phyloP scores from a whole-genome alignment of 1,139 yeast genomes.

The Oligophagozyma castellii region DNA sequence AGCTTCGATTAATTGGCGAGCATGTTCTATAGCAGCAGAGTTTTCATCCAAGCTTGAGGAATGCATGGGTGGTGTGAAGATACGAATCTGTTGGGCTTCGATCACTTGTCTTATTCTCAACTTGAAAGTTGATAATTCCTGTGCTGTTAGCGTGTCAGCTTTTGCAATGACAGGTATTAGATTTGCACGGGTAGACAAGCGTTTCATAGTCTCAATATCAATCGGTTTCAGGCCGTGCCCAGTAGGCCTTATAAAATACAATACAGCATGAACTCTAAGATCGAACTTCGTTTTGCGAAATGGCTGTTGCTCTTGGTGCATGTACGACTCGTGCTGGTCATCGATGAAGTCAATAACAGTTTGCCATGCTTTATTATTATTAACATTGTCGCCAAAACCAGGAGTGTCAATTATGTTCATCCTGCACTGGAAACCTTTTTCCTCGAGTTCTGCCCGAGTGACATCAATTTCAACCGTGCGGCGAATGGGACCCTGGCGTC shows the following conservation, averaged over 20 bases:
- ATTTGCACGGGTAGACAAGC: slow-evolving; percentile 77
- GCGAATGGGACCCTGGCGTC: slow-evolving; percentile 42
- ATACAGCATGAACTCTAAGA: slow-evolving; percentile 87
- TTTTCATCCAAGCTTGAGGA: slow-evolving; percentile 11
- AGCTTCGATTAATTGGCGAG: slow-evolving; percentile 69
- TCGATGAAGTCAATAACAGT: slow-evolving; percentile 88
- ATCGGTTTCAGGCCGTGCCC: slow-evolving; percentile 91
- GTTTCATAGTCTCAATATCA: slow-evolving; percentile 88
- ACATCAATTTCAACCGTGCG: slow-evolving; percentile 89
- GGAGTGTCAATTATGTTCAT: slow-evolving; percentile 92
- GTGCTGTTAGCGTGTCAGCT: slow-evolving; percentile 80
- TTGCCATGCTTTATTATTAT: slow-evolving; percentile 87
- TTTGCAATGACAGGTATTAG: slow-evolving; percentile 92
- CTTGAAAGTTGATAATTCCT: slow-evolving; percentile 72
- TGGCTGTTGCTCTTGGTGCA: slow-evolving; percentile 98
- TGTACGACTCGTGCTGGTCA: slow-evolving; percentile 88
- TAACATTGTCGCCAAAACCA: slow-evolving; percentile 93
- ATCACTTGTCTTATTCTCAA: slow-evolving; percentile 79
- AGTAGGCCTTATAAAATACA: slow-evolving; percentile 90
- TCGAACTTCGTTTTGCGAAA: slow-evolving; percentile 55
- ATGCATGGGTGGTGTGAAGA: slow-evolving; percentile 67
- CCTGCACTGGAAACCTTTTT: slow-evolving; percentile 74
- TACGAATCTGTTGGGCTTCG: slow-evolving; percentile 81
- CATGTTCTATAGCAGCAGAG: slow-evolving; percentile 64
- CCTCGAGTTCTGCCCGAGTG: slow-evolving; percentile 83